These are phyloP conservation scores for Ulvella scutata DNA, from an alignment of 139 green algal genomes.

Conservation along the genomic window DNA sequence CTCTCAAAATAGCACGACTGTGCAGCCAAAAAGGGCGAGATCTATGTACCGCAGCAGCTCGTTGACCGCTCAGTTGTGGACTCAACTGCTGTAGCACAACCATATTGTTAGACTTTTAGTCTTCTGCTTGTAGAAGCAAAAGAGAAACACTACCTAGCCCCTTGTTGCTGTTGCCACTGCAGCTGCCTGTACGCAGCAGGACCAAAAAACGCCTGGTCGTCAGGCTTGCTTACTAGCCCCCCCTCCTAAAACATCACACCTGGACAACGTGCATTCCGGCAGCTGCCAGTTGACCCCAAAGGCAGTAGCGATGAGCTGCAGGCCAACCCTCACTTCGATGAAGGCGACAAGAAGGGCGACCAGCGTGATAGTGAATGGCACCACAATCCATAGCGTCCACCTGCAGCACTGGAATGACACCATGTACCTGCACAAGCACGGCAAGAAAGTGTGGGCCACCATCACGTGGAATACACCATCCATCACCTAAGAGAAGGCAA, in stretches of 20 bases:
- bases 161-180: no score
- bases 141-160: no score
- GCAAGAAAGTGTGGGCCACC: neutral
- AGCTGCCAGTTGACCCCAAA: conserved; percentile 4
- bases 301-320: neutral
- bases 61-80: no score
- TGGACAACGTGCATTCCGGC: neutral
- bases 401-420: neutral
- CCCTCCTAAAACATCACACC: neutral
- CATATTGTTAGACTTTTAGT: no score
- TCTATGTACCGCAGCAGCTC: no score
- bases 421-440: conserved; percentile 1
- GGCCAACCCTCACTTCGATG: neutral
- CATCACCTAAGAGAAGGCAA: neutral
- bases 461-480: neutral
- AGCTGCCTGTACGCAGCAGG: no score
- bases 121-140: no score
- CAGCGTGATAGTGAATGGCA: neutral
- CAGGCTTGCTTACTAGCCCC: no score
- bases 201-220: no score
- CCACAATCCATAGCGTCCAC: neutral
- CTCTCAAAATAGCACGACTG: no score
- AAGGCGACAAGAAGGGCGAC: neutral
- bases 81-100: no score
- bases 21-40: no score